phyloP scores from a whole-genome alignment of 257 asterid species.

The Hygrophila difformis region DNA sequence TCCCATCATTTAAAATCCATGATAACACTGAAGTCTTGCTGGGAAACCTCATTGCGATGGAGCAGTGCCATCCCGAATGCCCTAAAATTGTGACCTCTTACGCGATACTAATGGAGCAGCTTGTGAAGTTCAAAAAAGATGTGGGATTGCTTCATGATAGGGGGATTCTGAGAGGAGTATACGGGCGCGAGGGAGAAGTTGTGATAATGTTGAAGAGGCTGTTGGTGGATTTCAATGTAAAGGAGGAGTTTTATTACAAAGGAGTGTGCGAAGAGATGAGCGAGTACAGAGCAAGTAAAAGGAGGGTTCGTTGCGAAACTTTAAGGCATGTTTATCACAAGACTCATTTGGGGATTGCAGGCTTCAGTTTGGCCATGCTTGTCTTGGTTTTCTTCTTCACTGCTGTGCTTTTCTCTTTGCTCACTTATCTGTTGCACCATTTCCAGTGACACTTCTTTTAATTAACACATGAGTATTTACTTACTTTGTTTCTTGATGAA shows the following conservation, averaged over 20 bases:
- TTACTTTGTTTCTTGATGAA: too few relatives aligned
- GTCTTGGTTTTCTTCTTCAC: constrained; percentile 25
- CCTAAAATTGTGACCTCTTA: constrained; percentile 37
- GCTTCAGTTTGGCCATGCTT: constrained; percentile 17
- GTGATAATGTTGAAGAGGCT: constrained; percentile 21
- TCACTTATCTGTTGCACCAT: constrained; percentile 27
- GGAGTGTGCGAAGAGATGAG: constrained; percentile 33
- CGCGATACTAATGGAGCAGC: constrained; percentile 25
- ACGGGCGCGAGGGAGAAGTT: constrained; percentile 25
- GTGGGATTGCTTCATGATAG: constrained; percentile 24
- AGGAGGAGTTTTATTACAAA: constrained; percentile 35
- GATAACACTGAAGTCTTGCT: constrained; percentile 28
- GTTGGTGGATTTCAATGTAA: constrained; percentile 19
- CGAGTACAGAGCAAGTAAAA: constrained; percentile 15
- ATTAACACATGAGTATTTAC: too few relatives aligned
- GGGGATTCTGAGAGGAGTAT: constrained; percentile 20
- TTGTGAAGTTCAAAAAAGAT: constrained; percentile 24
- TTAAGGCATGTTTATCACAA: constrained; percentile 17
- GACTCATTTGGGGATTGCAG: constrained; percentile 21
- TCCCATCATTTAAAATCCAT: constrained; percentile 32
- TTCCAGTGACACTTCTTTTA: too few relatives aligned
- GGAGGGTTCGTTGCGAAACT: constrained; percentile 17
- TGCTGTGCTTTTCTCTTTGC: constrained; percentile 17
- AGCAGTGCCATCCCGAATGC: constrained; percentile 19
- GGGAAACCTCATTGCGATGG: constrained; percentile 48